A percentile compares a stretch with the other conserved stretches of the same genome.
phyloP scores from a whole-genome alignment of 305 asterid species.

The Fraxinus greggii region DNA sequence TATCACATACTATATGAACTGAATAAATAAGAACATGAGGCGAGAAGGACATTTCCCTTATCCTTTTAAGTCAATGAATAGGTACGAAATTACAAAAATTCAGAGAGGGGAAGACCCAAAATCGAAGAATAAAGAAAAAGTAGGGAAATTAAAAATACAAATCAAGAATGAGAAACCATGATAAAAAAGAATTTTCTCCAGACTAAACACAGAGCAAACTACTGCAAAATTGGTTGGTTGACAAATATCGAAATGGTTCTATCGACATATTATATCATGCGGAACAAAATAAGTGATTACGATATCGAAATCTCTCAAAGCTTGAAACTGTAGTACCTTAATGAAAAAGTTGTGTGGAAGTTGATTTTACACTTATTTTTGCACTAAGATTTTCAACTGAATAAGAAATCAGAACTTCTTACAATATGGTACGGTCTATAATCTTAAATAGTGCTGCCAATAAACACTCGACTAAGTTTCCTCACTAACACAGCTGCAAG shows the following conservation, averaged over 20 bases:
- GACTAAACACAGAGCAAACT: background rate
- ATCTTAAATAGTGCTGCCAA: background rate
- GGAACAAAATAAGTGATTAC: background rate
- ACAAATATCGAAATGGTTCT: background rate
- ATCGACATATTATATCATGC: background rate
- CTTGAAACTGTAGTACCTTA: background rate
- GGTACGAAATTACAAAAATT: background rate
- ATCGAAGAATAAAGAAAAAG: background rate
- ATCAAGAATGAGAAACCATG: background rate
- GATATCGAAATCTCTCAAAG: background rate
- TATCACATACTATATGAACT: background rate
- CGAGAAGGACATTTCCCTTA: background rate
- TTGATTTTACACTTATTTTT: background rate
- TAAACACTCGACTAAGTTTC: background rate
- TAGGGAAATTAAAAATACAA: background rate
- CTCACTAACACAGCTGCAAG: background rate
- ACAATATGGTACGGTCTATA: background rate
- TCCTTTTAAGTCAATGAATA: background rate
- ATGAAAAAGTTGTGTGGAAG: background rate
- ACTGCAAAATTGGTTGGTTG: background rate
- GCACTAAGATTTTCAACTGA: background rate
- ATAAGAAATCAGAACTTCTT: background rate
- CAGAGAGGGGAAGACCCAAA: background rate
- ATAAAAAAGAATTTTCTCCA: background rate
- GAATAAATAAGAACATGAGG: background rate